These are phyloP conservation scores for Ophiosphaerella narmari DNA, from an alignment of 2,329 filamentous ascomycete species.

Conservation along the genomic window DNA sequence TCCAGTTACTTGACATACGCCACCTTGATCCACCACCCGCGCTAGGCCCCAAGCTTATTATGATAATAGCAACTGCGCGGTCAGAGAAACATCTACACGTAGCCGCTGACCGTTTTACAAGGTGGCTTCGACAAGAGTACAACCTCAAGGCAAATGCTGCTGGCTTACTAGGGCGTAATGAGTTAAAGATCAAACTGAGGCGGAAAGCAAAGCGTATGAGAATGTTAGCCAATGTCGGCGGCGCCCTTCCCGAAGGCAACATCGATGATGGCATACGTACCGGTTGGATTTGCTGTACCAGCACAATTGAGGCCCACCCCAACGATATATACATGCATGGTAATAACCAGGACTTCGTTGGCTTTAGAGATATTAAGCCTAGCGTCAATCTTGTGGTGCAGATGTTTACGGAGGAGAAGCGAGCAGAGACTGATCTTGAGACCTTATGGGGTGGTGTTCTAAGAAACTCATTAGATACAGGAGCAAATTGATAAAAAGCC, in stretches of 20 bases:
- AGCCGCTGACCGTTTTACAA: constrained; percentile 83
- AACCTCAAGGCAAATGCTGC: constrained; percentile 79
- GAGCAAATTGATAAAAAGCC: neutral
- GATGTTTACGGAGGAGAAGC: constrained; percentile 72
- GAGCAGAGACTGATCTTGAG: constrained; percentile 69
- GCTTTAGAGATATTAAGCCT: constrained; percentile 68
- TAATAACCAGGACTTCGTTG: constrained; percentile 65
- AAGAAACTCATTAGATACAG: constrained; percentile 47
- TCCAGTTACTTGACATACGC: constrained; percentile 81
- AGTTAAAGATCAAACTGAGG: constrained; percentile 84
- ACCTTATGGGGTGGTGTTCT: constrained; percentile 62
- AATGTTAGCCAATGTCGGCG: constrained; percentile 73
- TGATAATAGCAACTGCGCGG: constrained; percentile 89
- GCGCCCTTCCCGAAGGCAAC: constrained; percentile 56
- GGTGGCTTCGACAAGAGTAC: constrained; percentile 78
- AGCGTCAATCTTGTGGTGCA: constrained; percentile 70
- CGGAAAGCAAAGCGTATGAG: constrained; percentile 81
- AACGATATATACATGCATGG: constrained; percentile 39
- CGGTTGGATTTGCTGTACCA: constrained; percentile 95
- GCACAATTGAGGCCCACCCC: constrained; percentile 65
- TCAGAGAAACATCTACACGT: constrained; percentile 94
- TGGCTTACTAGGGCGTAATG: constrained; percentile 85
- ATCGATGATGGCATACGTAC: constrained; percentile 86
- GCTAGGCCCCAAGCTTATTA: constrained; percentile 84
- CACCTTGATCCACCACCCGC: constrained; percentile 83